Evolutionary conservation across 176 grass and related monocot genomes (phyloP).

Genomic region (Oryza officinalis): DNA sequence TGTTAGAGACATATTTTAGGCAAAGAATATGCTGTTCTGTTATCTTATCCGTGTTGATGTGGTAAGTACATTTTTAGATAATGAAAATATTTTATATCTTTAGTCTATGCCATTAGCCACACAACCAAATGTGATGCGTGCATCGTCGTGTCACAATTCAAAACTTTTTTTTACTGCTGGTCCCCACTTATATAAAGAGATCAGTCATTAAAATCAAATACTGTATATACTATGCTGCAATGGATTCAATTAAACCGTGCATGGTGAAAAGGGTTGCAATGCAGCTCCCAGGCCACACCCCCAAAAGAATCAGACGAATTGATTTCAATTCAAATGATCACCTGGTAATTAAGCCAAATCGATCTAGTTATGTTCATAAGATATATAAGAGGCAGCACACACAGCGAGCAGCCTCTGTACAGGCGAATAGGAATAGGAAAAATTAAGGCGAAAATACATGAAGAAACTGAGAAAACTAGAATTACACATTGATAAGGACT

Average conservation of each 20-base stretch:
- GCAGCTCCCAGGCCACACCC: too few relatives aligned
- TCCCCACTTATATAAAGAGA: too few relatives aligned
- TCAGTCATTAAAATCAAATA: too few relatives aligned
- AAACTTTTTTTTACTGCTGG: too few relatives aligned
- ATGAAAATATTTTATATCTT: too few relatives aligned
- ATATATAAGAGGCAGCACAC: constrained; percentile 31
- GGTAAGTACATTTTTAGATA: too few relatives aligned
- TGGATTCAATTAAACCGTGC: not conserved
- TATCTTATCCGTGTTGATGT: too few relatives aligned
- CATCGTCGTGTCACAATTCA: too few relatives aligned
- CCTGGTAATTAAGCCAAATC: not conserved
- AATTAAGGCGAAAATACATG: not conserved
- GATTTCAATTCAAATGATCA: not conserved
- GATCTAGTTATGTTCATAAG: constrained; percentile 19
- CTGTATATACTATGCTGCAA: not conserved
- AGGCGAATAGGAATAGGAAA: constrained; percentile 21
- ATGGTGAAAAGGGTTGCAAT: not conserved
- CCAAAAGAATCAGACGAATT: not conserved
- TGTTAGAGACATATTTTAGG: too few relatives aligned
- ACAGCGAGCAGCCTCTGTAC: constrained; percentile 7
- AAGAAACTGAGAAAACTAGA: constrained; percentile 3
- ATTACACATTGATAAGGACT: not conserved
- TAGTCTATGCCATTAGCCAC: too few relatives aligned
- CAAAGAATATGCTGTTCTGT: too few relatives aligned
- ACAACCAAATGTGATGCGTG: too few relatives aligned